These are phyloP conservation scores for Aspergillus tanneri DNA, from an alignment of 2,329 filamentous ascomycete species.

Conservation along the genomic window DNA sequence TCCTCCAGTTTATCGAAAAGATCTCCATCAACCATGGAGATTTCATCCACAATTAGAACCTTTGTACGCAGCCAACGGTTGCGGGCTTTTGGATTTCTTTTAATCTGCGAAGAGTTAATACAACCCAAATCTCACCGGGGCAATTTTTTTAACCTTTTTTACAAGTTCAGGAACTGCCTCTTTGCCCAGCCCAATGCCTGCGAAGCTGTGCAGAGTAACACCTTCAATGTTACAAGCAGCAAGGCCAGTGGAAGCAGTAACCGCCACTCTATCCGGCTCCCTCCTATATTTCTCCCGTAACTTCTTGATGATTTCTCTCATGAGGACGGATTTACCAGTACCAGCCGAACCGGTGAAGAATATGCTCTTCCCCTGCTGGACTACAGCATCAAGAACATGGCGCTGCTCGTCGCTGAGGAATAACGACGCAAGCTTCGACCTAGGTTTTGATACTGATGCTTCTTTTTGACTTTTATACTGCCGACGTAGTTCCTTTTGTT, in stretches of 20 bases:
- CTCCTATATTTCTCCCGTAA: slow-evolving; percentile 72
- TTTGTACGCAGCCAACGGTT: slow-evolving; percentile 86
- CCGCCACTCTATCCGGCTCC: slow-evolving; percentile 81
- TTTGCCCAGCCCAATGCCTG: slow-evolving; percentile 92
- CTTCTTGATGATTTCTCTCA: slow-evolving; percentile 83
- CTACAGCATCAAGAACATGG: slow-evolving; percentile 78
- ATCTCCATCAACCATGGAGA: slow-evolving; percentile 98
- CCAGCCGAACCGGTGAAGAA: slow-evolving; percentile 97
- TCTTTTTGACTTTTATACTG: too few species aligned
- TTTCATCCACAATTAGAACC: slow-evolving; percentile 85
- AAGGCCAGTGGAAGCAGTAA: slow-evolving; percentile 92
- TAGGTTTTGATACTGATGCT: too few species aligned
- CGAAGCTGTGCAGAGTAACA: slow-evolving; percentile 92
- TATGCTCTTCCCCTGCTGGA: slow-evolving; percentile 77
- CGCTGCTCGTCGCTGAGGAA: slow-evolving; percentile 83
- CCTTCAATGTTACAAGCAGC: slow-evolving; percentile 97
- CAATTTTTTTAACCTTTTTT: slow-evolving; percentile 61
- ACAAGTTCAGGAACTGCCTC: slow-evolving; percentile 76
- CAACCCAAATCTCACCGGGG: not conserved
- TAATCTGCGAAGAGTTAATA: slow-evolving; percentile 54
- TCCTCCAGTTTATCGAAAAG: slow-evolving; percentile 94
- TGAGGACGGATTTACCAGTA: slow-evolving; percentile 94
- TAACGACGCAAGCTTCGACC: slow-evolving; percentile 53
- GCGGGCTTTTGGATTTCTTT: slow-evolving; percentile 81
- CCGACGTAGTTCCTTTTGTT: too few species aligned